Evolutionary conservation across 257 asterid genomes (phyloP), one percentile per base, ranked within the genome.

Genomic region (Ocimum tenuiflorum): DNA sequence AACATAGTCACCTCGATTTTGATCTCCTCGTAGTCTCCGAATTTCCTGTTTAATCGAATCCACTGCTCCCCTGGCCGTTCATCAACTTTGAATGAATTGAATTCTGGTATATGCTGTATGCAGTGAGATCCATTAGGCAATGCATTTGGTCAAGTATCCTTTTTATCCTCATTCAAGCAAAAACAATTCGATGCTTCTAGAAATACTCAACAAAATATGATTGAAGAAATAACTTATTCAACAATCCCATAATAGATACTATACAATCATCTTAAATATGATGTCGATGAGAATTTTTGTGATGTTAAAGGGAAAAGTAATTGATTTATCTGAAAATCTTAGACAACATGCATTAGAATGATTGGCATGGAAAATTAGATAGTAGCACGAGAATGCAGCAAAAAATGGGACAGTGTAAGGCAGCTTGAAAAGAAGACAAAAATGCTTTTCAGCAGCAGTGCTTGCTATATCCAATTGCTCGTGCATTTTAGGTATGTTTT

Each of bases 1-100:
- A 87, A 88, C 96, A 92, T 89, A 39, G 97, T 92, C 52, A 79
- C 97, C 79, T 92, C 99, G 14, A 92, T 70, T 70, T 82, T 90
- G 69, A 92, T 86, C 53, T 88, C 96, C 85, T 92, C 99, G 41
- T 69, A 70, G 42, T 75, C 91, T 56, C 86, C 83, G 39, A 77
- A 86, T 76, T 84, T 90, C 73, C 79, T 78, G 50, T 55, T 81
- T 62, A 92, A 69, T 61, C 73, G 79, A 55, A 89, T 84, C 97
- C 97, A 92, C 73, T 87, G 90, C 78, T 92, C 95, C 49, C 97
- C 96, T 8, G 84, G 80, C 64, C 81, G 70, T 81, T 81, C 95
- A 57, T 89, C 91, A 46, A 90, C 80, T 65, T 38, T 77, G 86
- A 92, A 92, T 47, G 86, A 74, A 61, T 84, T 58, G 73, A 79